Percentiles rank a stretch among this genome's conserved stretches.
phyloP scores from a whole-genome alignment of 495 filamentous ascomycete species.

The Usnea hakonensis region DNA sequence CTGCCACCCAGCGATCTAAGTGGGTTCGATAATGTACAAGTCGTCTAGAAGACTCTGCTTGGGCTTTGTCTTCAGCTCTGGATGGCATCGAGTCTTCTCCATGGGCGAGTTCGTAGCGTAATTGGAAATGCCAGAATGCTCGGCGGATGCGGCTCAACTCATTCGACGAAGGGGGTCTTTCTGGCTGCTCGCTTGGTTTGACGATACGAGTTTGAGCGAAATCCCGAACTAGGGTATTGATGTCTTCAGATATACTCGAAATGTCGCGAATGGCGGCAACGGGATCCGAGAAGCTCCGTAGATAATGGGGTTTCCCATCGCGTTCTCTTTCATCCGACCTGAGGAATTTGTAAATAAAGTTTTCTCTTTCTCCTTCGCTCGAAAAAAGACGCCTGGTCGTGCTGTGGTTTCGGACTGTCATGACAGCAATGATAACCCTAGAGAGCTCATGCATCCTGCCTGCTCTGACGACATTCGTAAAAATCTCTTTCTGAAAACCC shows the following conservation, averaged over 20 bases:
- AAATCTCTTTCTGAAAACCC: neutral
- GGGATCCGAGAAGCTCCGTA: neutral
- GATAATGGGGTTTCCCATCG: neutral
- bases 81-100: neutral
- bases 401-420: too few species aligned
- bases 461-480: neutral
- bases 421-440: neutral
- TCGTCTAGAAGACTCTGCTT: too few species aligned
- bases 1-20: too few species aligned
- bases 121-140: conserved; percentile 3
- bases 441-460: neutral
- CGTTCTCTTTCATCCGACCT: neutral
- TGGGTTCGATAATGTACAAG: too few species aligned
- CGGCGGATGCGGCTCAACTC: neutral
- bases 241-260: neutral
- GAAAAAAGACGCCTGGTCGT: neutral
- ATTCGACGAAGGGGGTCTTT: neutral
- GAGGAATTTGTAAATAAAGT: neutral
- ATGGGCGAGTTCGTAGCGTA: neutral
- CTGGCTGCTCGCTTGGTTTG: neutral
- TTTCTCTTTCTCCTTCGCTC: too few species aligned
- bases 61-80: neutral
- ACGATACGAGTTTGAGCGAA: neutral
- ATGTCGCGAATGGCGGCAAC: neutral
- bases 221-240: neutral